phyloP scores from a whole-genome alignment of 2,329 filamentous ascomycete genomes.

The Gnomoniopsis sp. region DNA sequence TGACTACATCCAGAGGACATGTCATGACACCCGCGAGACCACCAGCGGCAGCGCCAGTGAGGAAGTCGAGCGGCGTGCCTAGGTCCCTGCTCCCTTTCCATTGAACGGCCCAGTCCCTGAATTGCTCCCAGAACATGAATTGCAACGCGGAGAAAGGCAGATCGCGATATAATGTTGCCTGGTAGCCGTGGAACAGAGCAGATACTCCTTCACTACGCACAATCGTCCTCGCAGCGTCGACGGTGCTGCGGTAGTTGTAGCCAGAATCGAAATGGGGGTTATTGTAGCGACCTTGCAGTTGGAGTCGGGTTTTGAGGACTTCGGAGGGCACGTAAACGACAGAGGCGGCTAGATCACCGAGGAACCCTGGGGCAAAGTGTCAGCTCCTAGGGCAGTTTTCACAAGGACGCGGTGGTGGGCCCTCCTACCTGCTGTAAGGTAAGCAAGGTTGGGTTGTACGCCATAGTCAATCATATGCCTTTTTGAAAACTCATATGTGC shows the following conservation, averaged over 20 bases:
- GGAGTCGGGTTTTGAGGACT: slow-evolving; percentile 93
- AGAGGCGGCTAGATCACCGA: slow-evolving; percentile 89
- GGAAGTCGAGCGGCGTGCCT: slow-evolving; percentile 76
- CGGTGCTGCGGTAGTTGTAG: slow-evolving; percentile 89
- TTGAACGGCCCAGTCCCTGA: slow-evolving; percentile 73
- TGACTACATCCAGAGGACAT: slow-evolving; percentile 94
- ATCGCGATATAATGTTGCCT: slow-evolving; percentile 90
- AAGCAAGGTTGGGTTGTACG: slow-evolving; percentile 77
- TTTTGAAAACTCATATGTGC: slow-evolving; percentile 94
- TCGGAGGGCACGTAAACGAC: slow-evolving; percentile 95
- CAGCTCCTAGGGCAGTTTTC: not conserved
- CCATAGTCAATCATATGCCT: slow-evolving; percentile 81
- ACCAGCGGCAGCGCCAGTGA: slow-evolving; percentile 86
- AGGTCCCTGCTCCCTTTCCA: slow-evolving; percentile 82
- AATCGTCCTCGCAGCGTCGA: slow-evolving; percentile 84
- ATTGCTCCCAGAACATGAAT: slow-evolving; percentile 98
- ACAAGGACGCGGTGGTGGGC: not conserved
- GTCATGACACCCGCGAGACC: slow-evolving; percentile 92
- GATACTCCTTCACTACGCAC: slow-evolving; percentile 75
- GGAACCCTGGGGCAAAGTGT: slow-evolving; percentile 60
- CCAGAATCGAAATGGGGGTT: slow-evolving; percentile 92
- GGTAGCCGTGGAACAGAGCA: slow-evolving; percentile 95
- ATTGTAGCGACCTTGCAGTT: slow-evolving; percentile 91
- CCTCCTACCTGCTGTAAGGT: slow-evolving; percentile 71
- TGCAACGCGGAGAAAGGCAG: slow-evolving; percentile 94